These are phyloP conservation scores for Aureobasidium namibiae DNA, from an alignment of 2,329 filamentous ascomycete genomes.

Conservation along the genomic window DNA sequence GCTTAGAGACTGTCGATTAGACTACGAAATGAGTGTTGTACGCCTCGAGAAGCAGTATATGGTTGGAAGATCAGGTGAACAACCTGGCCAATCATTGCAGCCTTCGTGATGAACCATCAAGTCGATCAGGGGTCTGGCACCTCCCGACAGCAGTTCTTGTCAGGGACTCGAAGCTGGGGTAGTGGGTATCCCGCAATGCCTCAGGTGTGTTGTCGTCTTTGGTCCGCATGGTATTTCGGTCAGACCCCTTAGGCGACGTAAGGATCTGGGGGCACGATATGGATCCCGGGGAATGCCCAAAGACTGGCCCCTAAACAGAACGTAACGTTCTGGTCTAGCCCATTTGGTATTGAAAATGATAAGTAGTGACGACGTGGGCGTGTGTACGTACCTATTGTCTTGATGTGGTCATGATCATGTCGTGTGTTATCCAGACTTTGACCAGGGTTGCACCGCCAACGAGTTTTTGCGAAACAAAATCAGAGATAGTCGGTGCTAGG, in stretches of 20 bases:
- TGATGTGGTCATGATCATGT: background rate
- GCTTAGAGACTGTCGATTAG: background rate
- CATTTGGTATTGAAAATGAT: background rate
- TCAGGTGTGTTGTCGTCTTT: background rate
- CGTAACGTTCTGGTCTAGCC: background rate
- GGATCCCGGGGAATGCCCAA: too few species aligned
- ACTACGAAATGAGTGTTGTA: background rate
- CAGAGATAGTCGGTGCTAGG: too few species aligned
- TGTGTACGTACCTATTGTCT: background rate
- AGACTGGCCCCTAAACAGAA: background rate
- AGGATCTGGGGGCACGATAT: too few species aligned
- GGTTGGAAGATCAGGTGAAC: background rate
- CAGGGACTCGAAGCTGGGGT: background rate
- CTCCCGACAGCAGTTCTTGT: background rate
- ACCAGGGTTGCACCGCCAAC: background rate
- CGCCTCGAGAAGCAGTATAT: background rate
- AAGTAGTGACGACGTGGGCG: background rate
- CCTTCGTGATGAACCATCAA: background rate
- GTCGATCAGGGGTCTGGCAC: background rate
- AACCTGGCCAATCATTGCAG: background rate
- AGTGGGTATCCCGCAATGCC: background rate
- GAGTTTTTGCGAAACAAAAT: background rate
- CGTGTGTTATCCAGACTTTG: background rate
- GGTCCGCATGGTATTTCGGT: too few species aligned
- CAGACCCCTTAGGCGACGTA: too few species aligned